Conservation (phyloP, 768 basidiomycete species). For the Clavaria fumosa region DNA sequence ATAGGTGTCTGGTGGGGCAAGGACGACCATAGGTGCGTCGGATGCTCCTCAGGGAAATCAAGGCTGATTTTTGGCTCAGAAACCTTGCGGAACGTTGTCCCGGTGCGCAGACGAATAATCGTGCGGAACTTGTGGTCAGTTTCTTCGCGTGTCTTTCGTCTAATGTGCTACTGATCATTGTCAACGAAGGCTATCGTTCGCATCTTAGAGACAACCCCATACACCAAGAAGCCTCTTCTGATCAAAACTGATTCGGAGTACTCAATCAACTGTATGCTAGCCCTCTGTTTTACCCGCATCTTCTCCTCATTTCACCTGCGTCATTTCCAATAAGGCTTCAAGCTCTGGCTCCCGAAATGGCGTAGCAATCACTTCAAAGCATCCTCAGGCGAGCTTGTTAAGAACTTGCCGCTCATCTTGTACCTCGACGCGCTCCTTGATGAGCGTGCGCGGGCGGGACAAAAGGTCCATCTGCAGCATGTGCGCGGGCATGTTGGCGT, state of each 20-base stretch:
- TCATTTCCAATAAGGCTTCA: constrained; percentile 35
- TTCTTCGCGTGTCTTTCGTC: not conserved
- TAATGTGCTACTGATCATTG: constrained; percentile 1
- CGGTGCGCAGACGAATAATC: constrained; percentile 73
- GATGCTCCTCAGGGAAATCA: not conserved
- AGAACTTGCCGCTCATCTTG: constrained; percentile 56
- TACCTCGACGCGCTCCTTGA: constrained; percentile 53
- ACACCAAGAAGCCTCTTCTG: constrained; percentile 35
- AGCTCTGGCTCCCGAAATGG: constrained; percentile 61
- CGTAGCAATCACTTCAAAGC: constrained; percentile 32
- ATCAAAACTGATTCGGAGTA: constrained; percentile 84
- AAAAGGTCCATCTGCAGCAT: constrained; percentile 46
- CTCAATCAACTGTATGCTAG: constrained; percentile 50
- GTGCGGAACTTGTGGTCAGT: constrained; percentile 71
- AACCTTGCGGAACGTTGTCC: constrained; percentile 75
- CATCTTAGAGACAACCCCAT: constrained; percentile 58
- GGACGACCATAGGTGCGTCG: constrained; percentile 40
- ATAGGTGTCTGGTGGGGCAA: constrained; percentile 84
- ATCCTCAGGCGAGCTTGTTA: constrained; percentile 38
- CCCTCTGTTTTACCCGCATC: not conserved
- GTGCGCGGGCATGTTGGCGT: constrained; percentile 71
- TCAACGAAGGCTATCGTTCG: constrained; percentile 85
- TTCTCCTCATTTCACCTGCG: not conserved
- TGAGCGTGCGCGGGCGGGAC: constrained; percentile 32
- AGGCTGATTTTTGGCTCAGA: constrained; percentile 27